These are phyloP conservation scores for Penstemon newberryi DNA, from an alignment of 257 asterid genomes.

Conservation along the genomic window DNA sequence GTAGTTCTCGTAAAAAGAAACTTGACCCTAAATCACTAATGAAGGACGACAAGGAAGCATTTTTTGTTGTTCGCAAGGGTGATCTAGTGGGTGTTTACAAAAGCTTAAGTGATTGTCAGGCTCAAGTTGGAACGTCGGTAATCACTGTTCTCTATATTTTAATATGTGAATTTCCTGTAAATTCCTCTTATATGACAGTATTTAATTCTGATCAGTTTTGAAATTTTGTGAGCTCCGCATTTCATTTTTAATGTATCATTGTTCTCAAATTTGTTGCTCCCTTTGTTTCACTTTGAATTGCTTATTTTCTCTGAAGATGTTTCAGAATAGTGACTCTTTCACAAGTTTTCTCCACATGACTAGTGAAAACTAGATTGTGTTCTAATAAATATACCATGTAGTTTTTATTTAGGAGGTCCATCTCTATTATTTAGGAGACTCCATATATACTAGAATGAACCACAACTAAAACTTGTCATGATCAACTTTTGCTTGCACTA, in stretches of 20 bases:
- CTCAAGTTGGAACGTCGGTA: constrained; percentile 98
- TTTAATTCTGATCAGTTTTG: constrained; percentile 1
- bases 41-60: constrained; percentile 92
- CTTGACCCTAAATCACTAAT: constrained; percentile 40
- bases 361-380: not conserved
- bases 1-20: constrained; percentile 41
- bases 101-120: constrained; percentile 92
- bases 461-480: not conserved
- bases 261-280: constrained; percentile 13
- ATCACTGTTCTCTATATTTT: constrained; percentile 29
- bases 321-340: not conserved
- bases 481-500: not conserved
- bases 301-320: not conserved
- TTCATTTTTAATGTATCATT: not conserved
- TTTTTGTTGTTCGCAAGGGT: constrained; percentile 94
- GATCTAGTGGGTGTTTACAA: constrained; percentile 87
- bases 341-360: not conserved
- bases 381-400: constrained; percentile 2
- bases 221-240: not conserved
- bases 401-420: not conserved
- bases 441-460: not conserved
- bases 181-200: not conserved
- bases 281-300: not conserved
- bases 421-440: not conserved
- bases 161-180: constrained; percentile 17